Evolutionary conservation across 768 basidiomycete species (phyloP), one percentile per base, ranked within the genome.

Genomic region (Trametes villosa): DNA sequence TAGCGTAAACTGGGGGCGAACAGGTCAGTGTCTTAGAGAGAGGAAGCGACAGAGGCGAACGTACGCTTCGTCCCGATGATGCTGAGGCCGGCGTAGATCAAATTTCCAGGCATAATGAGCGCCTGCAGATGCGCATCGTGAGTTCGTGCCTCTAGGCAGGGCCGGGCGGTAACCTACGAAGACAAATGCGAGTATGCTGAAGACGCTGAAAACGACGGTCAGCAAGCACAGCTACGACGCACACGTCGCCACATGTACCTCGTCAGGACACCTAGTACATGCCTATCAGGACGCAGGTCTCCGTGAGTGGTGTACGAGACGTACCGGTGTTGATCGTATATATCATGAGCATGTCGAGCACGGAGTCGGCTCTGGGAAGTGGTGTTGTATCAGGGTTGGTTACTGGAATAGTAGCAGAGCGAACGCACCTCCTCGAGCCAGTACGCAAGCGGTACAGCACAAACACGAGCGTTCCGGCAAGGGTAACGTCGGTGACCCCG

Each of bases 51-150:
- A 27, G 13, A 26, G 12, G 27, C 50, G 22, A 9, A 53, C 52
- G n/a, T n/a, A n/a, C n/a, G 40, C 20, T 53, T 53, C 18, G 52
- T 42, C 2, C 52, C 52, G 38, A 44, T 34, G 40, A 53, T 31
- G 52, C 52, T 53, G 38, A 53, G 11, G 18, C 52, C 52, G 15
- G 52, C 52, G 15, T 53, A 53, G 48, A 49, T 33, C 6, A 49
- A 31, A 20, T 49, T 49, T 33, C 48, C 48, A n/a, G 48, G 48
- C 11, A 49, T 30, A 22, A 49, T 49, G 6, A 49, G 31, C n/a
- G 48, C 48, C 48, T 49, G 48, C n/a, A 33, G 36, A 15, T 34
- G 33, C n/a, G n/a, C n/a, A 34, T 7, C 18, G 33, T 34, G 33
- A 34, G 33, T 34, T 34, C 7, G 33, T 34, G n/a, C n/a, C n/a